Percentiles rank a stretch among this genome's conserved stretches.
Conservation (phyloP, 2,329 filamentous ascomycete species). For the Clonostachys byssicola region DNA sequence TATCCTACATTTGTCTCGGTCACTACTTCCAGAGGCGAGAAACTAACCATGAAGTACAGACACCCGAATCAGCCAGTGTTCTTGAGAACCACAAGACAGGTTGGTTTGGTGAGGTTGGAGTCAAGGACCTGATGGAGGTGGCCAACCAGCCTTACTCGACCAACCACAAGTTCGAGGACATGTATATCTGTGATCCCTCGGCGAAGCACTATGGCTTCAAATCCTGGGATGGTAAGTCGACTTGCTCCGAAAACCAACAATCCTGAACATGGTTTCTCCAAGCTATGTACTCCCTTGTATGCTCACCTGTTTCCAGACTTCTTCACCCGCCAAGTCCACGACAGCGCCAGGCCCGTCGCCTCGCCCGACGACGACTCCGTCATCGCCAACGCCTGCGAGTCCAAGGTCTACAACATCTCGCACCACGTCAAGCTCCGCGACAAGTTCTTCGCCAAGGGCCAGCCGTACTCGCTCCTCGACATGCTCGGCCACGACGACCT, state of each 20-base stretch:
- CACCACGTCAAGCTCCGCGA: constrained; percentile 49
- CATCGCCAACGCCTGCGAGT: constrained; percentile 64
- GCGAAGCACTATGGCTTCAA: constrained; percentile 54
- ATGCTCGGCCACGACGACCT: constrained; percentile 57
- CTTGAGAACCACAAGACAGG: constrained; percentile 36
- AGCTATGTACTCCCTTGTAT: background rate
- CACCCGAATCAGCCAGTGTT: constrained; percentile 49
- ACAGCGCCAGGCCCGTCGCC: constrained; percentile 52
- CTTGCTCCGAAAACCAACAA: no score
- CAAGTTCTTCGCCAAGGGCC: constrained; percentile 64
- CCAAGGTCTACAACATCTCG: constrained; percentile 48
- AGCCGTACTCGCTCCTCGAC: constrained; percentile 61
- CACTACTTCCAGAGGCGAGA: background rate
- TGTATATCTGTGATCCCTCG: constrained; percentile 55
- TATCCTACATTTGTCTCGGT: background rate
- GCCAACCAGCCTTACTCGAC: constrained; percentile 40
- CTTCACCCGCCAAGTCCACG: constrained; percentile 56
- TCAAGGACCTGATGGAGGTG: constrained; percentile 42
- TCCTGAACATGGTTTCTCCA: no score
- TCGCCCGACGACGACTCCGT: constrained; percentile 45
- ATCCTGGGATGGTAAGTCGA: constrained; percentile 57
- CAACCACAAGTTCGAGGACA: constrained; percentile 47
- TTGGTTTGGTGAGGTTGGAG: constrained; percentile 50
- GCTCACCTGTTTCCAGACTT: constrained; percentile 37
- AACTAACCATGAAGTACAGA: constrained; percentile 16